These are phyloP conservation scores for Dryadomyces sulphureus DNA, from an alignment of 2,329 filamentous ascomycete species.

Conservation along the genomic window DNA sequence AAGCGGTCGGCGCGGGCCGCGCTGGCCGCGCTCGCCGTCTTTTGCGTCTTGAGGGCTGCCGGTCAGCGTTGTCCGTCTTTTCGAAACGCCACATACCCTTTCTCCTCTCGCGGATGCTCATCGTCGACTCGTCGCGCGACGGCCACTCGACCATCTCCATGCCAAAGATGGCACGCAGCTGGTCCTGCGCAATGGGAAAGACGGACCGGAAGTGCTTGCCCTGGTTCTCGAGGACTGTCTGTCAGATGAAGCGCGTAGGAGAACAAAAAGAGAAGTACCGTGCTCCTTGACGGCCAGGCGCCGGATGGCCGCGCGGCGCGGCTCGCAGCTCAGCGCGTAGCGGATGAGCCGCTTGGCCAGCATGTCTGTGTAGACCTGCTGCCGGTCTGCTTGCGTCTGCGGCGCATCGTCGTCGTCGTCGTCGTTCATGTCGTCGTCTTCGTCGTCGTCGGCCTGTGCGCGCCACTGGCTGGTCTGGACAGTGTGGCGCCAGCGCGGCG, in stretches of 20 bases:
- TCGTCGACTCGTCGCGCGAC: conserved; percentile 61
- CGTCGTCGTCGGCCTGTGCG: conserved; percentile 1
- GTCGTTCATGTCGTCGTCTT: conserved; percentile 1
- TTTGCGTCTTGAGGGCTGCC: conserved; percentile 29
- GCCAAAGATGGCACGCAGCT: conserved; percentile 63
- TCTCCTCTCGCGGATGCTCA: conserved; percentile 51
- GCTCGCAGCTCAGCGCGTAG: conserved; percentile 53
- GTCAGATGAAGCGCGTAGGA: too few species aligned
- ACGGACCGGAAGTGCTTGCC: conserved; percentile 59
- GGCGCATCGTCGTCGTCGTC: background rate
- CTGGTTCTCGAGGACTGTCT: conserved; percentile 62
- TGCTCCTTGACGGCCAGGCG: conserved; percentile 49
- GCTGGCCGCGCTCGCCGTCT: conserved; percentile 16
- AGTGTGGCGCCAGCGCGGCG: too few species aligned
- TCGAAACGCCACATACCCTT: conserved; percentile 38
- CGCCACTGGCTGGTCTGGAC: too few species aligned
- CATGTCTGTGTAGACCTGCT: conserved; percentile 29
- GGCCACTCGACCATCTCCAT: conserved; percentile 86
- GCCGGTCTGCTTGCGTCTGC: conserved; percentile 5
- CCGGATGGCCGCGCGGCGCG: conserved; percentile 42
- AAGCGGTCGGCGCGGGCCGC: conserved; percentile 45
- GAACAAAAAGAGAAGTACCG: conserved; percentile 29
- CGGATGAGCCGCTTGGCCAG: conserved; percentile 53
- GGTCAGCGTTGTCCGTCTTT: background rate
- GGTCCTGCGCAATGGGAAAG: conserved; percentile 61